Evolutionary conservation across 148 eudicot genomes (phyloP).

Genomic region (Persicaria tinctoria): DNA sequence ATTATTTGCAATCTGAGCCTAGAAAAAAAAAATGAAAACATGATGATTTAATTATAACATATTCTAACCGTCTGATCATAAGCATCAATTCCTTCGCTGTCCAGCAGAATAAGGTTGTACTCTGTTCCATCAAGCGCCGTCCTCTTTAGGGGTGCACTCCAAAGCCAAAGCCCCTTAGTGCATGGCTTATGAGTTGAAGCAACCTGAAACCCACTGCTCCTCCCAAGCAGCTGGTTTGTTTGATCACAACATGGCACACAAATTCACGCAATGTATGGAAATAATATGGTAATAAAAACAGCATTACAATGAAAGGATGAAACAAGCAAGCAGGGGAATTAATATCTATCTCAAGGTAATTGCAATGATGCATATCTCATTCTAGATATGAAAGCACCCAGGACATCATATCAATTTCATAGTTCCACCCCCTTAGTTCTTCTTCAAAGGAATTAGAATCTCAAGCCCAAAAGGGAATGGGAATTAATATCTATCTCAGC

Average conservation of each 20-base stretch:
- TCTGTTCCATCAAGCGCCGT: conserved; percentile 95
- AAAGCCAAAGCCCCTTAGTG: conserved; percentile 96
- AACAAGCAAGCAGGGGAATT: not conserved
- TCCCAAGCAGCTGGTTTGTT: conserved; percentile 70
- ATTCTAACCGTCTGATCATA: conserved; percentile 91
- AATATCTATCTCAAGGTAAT: too few relatives aligned
- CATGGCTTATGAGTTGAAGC: conserved; percentile 94
- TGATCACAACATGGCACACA: conserved; percentile 5
- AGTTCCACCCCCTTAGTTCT: not conserved
- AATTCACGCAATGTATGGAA: not conserved
- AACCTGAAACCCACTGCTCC: conserved; percentile 93
- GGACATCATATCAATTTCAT: too few relatives aligned
- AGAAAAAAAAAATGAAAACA: not conserved
- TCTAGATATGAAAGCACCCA: not conserved
- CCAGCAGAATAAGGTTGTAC: conserved; percentile 83
- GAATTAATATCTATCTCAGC: not conserved
- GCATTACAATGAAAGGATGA: not conserved
- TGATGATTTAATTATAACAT: not conserved
- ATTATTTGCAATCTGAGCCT: not conserved
- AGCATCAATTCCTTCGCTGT: conserved; percentile 97
- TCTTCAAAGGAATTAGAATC: not conserved
- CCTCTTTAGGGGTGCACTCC: conserved; percentile 91
- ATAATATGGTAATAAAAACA: not conserved
- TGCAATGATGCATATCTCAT: not conserved
- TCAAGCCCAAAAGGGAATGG: not conserved